Percentiles rank a stretch among this genome's conserved stretches.
These are phyloP conservation scores for Mentha longifolia DNA, from an alignment of 257 asterid genomes.

Conservation along the genomic window DNA sequence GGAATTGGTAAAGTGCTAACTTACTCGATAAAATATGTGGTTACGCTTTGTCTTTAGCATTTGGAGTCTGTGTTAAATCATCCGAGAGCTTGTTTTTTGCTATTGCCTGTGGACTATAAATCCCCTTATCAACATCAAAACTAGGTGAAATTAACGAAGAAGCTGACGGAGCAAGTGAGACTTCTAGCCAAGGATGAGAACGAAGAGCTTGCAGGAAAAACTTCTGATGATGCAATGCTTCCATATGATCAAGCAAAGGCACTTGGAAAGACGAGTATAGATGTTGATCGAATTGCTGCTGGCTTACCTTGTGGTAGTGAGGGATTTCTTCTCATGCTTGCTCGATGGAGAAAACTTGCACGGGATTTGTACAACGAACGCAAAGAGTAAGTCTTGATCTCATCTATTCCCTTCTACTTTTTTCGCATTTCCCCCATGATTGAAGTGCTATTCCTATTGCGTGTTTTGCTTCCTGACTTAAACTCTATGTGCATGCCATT, in stretches of 20 bases:
- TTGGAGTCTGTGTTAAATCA: not conserved
- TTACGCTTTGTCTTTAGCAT: not conserved
- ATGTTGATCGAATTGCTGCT: conserved; percentile 94
- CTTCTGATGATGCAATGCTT: conserved; percentile 73
- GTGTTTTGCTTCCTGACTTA: conserved; percentile 4
- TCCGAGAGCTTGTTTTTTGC: not conserved
- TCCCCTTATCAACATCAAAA: conserved; percentile 20
- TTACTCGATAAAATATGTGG: not conserved
- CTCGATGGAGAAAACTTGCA: conserved; percentile 98
- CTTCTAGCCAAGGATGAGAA: conserved; percentile 87
- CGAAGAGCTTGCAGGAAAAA: conserved; percentile 77
- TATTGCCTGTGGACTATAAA: conserved; percentile 1
- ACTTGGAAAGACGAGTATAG: conserved; percentile 96
- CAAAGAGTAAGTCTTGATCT: conserved; percentile 61
- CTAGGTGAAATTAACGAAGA: conserved; percentile 82
- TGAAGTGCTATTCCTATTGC: not conserved
- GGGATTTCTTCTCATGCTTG: conserved; percentile 98
- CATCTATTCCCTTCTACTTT: not conserved
- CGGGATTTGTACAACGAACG: conserved; percentile 92
- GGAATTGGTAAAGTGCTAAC: conserved; percentile 55
- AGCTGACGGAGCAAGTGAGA: conserved; percentile 93
- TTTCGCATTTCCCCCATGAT: conserved; percentile 9
- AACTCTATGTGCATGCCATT: conserved; percentile 30
- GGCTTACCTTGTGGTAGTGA: conserved; percentile 99
- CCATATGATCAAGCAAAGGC: conserved; percentile 99